Evolutionary conservation across 2,329 filamentous ascomycete genomes (phyloP).

Genomic region (Westerdykella ornata): DNA sequence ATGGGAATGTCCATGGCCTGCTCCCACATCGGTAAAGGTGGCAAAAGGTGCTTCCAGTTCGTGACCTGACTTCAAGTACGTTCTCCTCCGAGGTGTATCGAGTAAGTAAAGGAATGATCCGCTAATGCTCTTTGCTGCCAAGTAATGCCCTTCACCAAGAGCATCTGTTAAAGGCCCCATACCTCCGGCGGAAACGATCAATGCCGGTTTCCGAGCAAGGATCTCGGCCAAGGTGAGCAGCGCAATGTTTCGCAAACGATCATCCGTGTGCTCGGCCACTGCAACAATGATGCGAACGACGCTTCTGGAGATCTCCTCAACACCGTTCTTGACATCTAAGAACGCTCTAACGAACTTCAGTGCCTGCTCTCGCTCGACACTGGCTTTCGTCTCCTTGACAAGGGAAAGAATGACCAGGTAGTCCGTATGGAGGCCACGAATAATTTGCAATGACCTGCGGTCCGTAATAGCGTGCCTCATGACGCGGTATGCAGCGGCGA

Average conservation of each 20-base stretch:
- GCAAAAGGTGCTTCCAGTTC: constrained; percentile 83
- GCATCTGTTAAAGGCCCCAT: constrained; percentile 85
- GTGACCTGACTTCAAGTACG: constrained; percentile 78
- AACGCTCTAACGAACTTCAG: constrained; percentile 95
- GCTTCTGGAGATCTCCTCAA: constrained; percentile 76
- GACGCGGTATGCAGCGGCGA: constrained; percentile 88
- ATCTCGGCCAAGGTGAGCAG: constrained; percentile 91
- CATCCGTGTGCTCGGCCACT: constrained; percentile 78
- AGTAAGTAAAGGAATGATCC: constrained; percentile 84
- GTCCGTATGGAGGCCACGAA: constrained; percentile 82
- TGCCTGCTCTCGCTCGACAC: constrained; percentile 92
- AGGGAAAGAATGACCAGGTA: constrained; percentile 86
- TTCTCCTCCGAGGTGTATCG: constrained; percentile 73
- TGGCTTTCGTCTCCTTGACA: constrained; percentile 93
- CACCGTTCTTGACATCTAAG: constrained; percentile 87
- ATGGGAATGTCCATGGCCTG: constrained; percentile 45
- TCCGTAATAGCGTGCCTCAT: constrained; percentile 94
- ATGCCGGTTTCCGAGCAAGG: constrained; percentile 72
- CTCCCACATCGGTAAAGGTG: constrained; percentile 77
- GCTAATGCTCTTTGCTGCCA: constrained; percentile 82
- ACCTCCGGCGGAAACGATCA: constrained; percentile 77
- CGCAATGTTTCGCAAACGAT: constrained; percentile 81
- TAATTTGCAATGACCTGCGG: constrained; percentile 77
- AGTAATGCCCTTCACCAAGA: constrained; percentile 82
- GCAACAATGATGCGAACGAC: constrained; percentile 86